Evolutionary conservation across 2,329 filamentous ascomycete genomes (phyloP).

Genomic region (Cryphonectria naterciae): DNA sequence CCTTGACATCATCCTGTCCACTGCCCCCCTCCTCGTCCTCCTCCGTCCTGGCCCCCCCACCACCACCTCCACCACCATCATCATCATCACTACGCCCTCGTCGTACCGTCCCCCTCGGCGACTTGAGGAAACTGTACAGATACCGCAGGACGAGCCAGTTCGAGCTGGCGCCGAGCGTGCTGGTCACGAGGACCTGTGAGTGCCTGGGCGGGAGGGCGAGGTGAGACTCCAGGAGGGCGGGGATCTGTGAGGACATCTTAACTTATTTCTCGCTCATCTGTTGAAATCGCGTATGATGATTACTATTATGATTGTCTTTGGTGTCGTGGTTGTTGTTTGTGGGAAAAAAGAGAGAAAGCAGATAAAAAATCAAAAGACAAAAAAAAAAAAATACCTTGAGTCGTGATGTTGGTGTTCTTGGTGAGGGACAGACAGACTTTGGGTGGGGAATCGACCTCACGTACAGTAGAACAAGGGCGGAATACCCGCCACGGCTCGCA

Average conservation of each 20-base stretch:
- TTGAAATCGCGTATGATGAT: too few species aligned
- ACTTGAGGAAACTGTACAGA: slow-evolving; percentile 50
- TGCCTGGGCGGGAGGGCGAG: slow-evolving; percentile 60
- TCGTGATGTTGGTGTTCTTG: neutral
- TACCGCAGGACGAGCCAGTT: slow-evolving; percentile 69
- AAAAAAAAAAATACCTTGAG: neutral
- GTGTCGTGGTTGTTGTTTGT: neutral
- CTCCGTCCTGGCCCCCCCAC: slow-evolving; percentile 15
- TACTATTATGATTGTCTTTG: neutral
- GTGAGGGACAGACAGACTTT: neutral
- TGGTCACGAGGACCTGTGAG: slow-evolving; percentile 69
- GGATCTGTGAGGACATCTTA: slow-evolving; percentile 44
- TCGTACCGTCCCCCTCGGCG: neutral
- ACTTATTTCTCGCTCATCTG: neutral
- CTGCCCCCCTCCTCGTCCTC: slow-evolving; percentile 37
- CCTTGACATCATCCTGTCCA: slow-evolving; percentile 45
- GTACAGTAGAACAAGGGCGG: neutral
- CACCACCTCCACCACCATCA: slow-evolving; percentile 3
- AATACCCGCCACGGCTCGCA: neutral
- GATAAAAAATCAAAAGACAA: too few species aligned
- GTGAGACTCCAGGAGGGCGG: slow-evolving; percentile 68
- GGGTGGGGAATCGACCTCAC: neutral
- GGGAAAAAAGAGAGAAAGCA: too few species aligned
- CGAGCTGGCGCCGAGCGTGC: slow-evolving; percentile 65
- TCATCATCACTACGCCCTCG: neutral